Conservation (phyloP, 345 rosid genomes). For the Salix dunnii region DNA sequence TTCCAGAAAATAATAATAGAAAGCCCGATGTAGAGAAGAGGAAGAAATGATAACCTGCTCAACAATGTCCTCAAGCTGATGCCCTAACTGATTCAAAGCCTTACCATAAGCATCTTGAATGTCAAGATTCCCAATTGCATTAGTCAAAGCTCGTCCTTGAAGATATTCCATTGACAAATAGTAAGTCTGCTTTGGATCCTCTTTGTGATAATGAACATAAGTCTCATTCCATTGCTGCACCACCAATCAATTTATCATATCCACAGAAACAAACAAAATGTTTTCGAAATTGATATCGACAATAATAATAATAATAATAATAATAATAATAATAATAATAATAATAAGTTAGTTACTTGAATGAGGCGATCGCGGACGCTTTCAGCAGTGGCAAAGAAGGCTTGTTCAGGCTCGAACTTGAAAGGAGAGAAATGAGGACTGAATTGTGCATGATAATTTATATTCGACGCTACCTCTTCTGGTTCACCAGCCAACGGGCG, state of each 20-base stretch:
- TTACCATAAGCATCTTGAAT: slow-evolving; percentile 73
- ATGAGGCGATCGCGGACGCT: slow-evolving; percentile 91
- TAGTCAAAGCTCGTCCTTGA: slow-evolving; percentile 92
- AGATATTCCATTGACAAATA: slow-evolving; percentile 97
- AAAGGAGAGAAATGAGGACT: slow-evolving; percentile 94
- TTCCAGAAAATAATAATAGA: no score
- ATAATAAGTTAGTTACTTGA: slow-evolving; percentile 33
- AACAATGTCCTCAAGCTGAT: slow-evolving; percentile 75
- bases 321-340: no score
- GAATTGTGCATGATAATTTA: slow-evolving; percentile 68
- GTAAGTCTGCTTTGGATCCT: slow-evolving; percentile 86
- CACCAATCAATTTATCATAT: neutral
- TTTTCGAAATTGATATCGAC: no score
- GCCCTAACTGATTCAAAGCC: slow-evolving; percentile 73
- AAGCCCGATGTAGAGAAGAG: neutral
- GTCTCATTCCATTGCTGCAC: slow-evolving; percentile 92
- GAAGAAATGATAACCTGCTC: slow-evolving; percentile 56
- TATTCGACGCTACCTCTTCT: slow-evolving; percentile 66
- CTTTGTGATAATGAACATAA: slow-evolving; percentile 66
- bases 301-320: neutral
- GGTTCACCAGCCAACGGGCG: slow-evolving; percentile 58
- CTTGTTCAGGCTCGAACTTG: slow-evolving; percentile 87
- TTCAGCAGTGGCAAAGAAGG: slow-evolving; percentile 75
- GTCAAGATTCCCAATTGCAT: slow-evolving; percentile 76
- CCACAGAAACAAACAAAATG: no score